Base-by-base conservation (phyloP, 129 eudicot genomes). In the Artemisia annua region DNA sequence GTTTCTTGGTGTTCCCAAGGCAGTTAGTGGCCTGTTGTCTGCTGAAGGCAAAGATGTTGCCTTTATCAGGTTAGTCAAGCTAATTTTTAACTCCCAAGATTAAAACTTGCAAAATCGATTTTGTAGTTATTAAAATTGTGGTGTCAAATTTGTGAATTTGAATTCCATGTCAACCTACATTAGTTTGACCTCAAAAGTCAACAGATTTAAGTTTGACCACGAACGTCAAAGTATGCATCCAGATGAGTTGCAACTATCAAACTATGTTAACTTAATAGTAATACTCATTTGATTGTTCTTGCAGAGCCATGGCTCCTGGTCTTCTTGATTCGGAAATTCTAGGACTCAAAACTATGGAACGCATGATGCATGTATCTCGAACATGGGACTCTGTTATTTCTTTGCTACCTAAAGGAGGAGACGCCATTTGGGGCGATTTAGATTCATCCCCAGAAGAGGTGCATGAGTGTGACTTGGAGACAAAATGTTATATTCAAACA, bases 341-440 rank as follows among this genome's bases (percentile, higher is more conserved):
- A 8, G 87, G 98, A 62, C 78, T 92, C 83, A 89, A 89, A 72
- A 81, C 98, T 4, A 49, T 89, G 57, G 89, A 89, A 70, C 98
- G 84, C 83, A 77, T 80, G 52, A 87, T 89, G 96, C 77, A 90
- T 66, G 83, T 87, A 24, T 75, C 79, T 66, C 88, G 98, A 75
- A 87, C 98, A 35, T 92, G 96, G 98, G 98, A 92, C 74, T 89
- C 96, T 3, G 61, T 89, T 0, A 51, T 89, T 69, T 92, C 96
- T 39, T 82, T 92, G 85, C 32, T 89, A 62, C 98, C 98, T 18
- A 92, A 89, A 87, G 98, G 98, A 18, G 98, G 98, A 73, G 98
- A 92, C 13, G 49, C 85, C 60, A 72, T 89, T 58, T 92, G 98
- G 98, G 98, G 98, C 1, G 65, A 82, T 81, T 60, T 87, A 78